Percentiles rank a stretch among this genome's conserved stretches.
phyloP scores from a whole-genome alignment of 257 asterid species.

The Nicotiana tomentosiformis region DNA sequence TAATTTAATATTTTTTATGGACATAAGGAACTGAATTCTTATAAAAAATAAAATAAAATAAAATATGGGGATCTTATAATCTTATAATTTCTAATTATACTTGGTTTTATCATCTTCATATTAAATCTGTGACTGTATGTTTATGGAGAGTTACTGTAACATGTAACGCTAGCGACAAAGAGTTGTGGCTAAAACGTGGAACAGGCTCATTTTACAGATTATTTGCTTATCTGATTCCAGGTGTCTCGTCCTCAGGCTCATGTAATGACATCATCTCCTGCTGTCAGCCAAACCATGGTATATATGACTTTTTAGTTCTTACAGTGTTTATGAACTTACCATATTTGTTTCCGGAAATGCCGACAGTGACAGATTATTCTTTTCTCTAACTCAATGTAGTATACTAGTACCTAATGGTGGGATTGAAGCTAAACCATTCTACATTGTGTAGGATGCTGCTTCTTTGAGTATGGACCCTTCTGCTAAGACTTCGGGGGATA shows the following conservation, averaged over 20 bases:
- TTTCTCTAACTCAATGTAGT: neutral
- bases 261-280: conserved; percentile 18
- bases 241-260: conserved; percentile 26
- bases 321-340: neutral
- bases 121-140: neutral
- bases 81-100: neutral
- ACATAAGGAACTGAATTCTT: neutral
- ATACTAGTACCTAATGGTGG: neutral
- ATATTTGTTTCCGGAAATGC: neutral
- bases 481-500: conserved; percentile 42
- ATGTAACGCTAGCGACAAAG: neutral
- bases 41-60: neutral
- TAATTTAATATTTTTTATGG: neutral
- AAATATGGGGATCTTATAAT: neutral
- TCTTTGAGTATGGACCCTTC: conserved; percentile 53
- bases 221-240: neutral
- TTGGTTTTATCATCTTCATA: neutral
- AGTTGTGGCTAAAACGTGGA: neutral
- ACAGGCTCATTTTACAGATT: neutral
- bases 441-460: conserved; percentile 51
- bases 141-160: neutral
- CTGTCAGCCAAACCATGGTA: conserved; percentile 27
- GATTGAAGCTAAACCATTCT: neutral
- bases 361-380: neutral
- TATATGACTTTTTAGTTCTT: neutral